Percentiles rank a stretch among this genome's conserved stretches.
Evolutionary conservation across 2,329 filamentous ascomycete species (phyloP).

Genomic region (Didymella glomerata): DNA sequence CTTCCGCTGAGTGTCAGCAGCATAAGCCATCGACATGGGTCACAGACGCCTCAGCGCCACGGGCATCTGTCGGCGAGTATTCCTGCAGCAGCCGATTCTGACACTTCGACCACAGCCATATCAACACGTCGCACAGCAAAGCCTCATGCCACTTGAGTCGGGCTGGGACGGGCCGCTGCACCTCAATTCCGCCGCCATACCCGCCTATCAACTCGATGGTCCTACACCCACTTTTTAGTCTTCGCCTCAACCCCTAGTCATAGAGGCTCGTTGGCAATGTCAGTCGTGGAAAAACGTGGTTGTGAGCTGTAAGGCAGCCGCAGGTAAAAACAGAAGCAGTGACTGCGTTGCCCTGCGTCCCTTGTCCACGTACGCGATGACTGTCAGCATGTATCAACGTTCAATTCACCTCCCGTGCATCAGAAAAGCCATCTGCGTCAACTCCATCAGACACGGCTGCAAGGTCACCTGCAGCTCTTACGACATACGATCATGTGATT

Average conservation of each 20-base stretch:
- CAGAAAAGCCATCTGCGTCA: not conserved
- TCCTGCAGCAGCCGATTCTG: not conserved
- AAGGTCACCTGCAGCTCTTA: not conserved
- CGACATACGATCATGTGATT: no score
- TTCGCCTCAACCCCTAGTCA: not conserved
- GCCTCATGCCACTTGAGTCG: not conserved
- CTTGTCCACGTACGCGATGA: not conserved
- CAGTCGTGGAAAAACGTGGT: no score
- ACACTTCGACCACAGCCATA: not conserved
- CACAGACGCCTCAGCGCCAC: no score
- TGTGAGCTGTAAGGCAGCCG: not conserved
- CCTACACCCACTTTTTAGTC: not conserved
- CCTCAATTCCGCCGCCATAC: not conserved
- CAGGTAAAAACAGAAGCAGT: not conserved
- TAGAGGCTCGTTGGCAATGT: not conserved
- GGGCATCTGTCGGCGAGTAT: not conserved
- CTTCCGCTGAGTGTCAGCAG: not conserved
- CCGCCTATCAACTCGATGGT: not conserved
- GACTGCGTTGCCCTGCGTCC: not conserved
- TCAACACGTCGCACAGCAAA: not conserved
- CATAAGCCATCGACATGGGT: not conserved
- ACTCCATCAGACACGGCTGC: not conserved
- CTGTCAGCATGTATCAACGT: not conserved
- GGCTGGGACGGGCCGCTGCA: not conserved
- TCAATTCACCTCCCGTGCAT: not conserved